Base-by-base conservation (phyloP, 345 rosid species). In the Turnera subulata region DNA sequence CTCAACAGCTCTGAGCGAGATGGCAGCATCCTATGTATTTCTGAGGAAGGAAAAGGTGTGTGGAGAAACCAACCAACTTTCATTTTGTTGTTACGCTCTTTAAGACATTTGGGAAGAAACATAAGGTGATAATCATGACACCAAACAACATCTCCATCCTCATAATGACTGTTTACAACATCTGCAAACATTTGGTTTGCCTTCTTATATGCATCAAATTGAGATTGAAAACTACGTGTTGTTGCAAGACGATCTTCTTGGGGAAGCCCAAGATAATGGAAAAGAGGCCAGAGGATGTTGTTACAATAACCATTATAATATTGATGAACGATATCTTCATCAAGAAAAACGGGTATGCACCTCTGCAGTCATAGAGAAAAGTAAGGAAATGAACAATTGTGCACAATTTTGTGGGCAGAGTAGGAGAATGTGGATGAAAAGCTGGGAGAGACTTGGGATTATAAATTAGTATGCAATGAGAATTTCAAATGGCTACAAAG, bases 71-170 rank as follows among this genome's bases (percentile, higher is more conserved):
- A 77, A 32, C 85, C 85, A 47, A 80, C 85, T 68, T 80, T 80
- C 80, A 80, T 80, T 23, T 63, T 71, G 33, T 50, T 60, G 56
- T 80, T 77, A 57, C 55, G 43, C 17, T 74, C 71, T 66, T 80
- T 80, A 32, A 80, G 64, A 55, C 77, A 80, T 64, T 66, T 65
- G 24, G 84, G 82, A 51, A 80, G 84, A 71, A 77, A 80, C 84
- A 80, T 80, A 42, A 74, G 70, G 61, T 71, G 76, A 67, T 81
- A 78, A 72, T 81, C 85, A 64, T 81, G 85, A 52, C 82, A 81
- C 85, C 85, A 81, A 62, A 81, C 85, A 58, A 81, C 78, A 67
- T 81, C 85, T 14, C 82, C 85, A 48, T 81, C 85, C 59, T 71
- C 72, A 21, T 81, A 78, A 56, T 73, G 66, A 40, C 66, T 52